Conservation (phyloP, 2,329 filamentous ascomycete genomes). For the Cladosporium oxysporum region DNA sequence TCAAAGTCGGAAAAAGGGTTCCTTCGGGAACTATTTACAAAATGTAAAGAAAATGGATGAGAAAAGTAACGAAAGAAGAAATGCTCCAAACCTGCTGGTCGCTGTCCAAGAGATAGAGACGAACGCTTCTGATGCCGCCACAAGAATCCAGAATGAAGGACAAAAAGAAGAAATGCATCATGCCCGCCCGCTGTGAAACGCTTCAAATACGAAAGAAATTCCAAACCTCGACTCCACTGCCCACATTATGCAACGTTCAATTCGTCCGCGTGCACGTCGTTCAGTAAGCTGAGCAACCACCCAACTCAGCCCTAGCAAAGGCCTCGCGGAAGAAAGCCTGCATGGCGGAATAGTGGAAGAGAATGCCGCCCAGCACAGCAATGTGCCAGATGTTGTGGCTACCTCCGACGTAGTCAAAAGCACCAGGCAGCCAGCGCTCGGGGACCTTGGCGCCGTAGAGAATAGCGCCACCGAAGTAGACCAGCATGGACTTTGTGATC, state of each 20-base stretch:
- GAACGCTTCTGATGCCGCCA: neutral
- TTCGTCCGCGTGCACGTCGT: neutral
- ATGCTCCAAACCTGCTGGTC: neutral
- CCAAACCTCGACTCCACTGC: neutral
- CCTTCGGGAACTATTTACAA: neutral
- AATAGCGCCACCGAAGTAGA: conserved; percentile 81
- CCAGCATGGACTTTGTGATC: conserved; percentile 78
- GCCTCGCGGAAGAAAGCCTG: conserved; percentile 79
- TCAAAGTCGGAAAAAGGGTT: neutral
- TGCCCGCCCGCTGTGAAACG: neutral
- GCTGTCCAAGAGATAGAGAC: neutral
- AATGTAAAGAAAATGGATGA: neutral
- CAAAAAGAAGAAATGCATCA: neutral
- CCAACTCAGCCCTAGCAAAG: conserved; percentile 38
- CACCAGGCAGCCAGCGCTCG: conserved; percentile 87
- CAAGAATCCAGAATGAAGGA: neutral
- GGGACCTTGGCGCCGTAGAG: conserved; percentile 92
- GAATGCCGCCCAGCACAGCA: conserved; percentile 87
- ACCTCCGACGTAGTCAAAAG: conserved; percentile 92
- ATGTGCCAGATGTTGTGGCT: conserved; percentile 98
- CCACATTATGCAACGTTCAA: neutral
- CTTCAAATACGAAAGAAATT: neutral
- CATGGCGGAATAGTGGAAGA: conserved; percentile 98
- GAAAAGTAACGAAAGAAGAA: neutral
- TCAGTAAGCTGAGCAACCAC: conserved; percentile 34